Base-by-base conservation (phyloP, 352 stramenopile species). In the Pythium folliculosum region DNA sequence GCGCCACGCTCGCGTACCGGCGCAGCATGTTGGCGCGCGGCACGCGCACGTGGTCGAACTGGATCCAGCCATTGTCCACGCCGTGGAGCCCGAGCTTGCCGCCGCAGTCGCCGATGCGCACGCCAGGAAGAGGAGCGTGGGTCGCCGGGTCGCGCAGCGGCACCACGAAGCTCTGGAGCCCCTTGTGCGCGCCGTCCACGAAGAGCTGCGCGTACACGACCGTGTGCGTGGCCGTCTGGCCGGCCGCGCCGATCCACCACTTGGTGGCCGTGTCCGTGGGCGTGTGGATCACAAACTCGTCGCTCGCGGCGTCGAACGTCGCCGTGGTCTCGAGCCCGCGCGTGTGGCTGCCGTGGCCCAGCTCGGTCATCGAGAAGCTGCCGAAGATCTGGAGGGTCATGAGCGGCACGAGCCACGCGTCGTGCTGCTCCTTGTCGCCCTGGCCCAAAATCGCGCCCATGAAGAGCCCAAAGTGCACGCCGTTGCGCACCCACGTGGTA, bases 131-230 rank as follows among this genome's bases (percentile, higher is more conserved):
- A 21, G 77, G 71, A 25, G 62, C 51, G 54, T 91, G 80, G 17
- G 77, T 90, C 50, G 96, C 79, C 70, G 89, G 74, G 43, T 98
- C 86, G n/a, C 96, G 90, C 7, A 99, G 61, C 17, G 86, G 96
- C 38, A 99, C 90, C 43, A 99, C 78, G 73, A 99, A 99, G 71
- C 94, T 97, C 78, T 99, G 96, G 47, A 99, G 90, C 7, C 97
- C 97, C 44, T 94, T 83, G 71, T 92, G 69, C 70, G 67, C 70
- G 32, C 82, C 87, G 27, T 77, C 57, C 22, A 95, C 75, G 48
- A 98, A 88, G 8, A 99, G 83, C 47, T 90, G 91, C 19, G 95
- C 95, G 78, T 98, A 98, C 47, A 97, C 90, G 71, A 98, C 95
- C 16, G 95, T 96, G 75, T 98, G 91, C 57, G 97, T 99, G 22